phyloP scores from a whole-genome alignment of 106 monocot genomes.

The Chionographis japonica region DNA sequence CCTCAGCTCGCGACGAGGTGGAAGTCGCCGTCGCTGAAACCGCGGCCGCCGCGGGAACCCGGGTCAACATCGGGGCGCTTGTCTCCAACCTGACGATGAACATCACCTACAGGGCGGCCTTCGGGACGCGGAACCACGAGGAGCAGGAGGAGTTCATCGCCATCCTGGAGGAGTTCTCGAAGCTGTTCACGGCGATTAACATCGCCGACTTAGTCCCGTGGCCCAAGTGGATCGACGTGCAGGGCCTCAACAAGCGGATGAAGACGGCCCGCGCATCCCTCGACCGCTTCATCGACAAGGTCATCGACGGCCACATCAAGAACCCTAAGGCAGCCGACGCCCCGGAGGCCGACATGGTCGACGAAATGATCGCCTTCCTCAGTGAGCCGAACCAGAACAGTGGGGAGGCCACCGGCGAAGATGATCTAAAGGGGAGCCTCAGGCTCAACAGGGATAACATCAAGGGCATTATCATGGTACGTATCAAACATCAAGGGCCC shows the following conservation, averaged over 20 bases:
- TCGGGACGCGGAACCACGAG: constrained; percentile 41
- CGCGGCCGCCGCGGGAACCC: constrained; percentile 5
- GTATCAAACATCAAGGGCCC: too few species aligned
- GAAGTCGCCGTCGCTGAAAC: constrained; percentile 14
- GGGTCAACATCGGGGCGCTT: constrained; percentile 65
- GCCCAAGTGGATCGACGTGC: constrained; percentile 54
- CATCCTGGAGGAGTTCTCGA: constrained; percentile 86
- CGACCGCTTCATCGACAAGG: constrained; percentile 68
- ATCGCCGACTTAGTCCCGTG: constrained; percentile 81
- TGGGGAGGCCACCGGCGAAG: background rate
- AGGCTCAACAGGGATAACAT: constrained; percentile 78
- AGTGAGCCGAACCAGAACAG: constrained; percentile 11
- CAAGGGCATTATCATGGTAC: constrained; percentile 96
- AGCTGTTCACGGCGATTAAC: constrained; percentile 79
- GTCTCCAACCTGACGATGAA: constrained; percentile 74
- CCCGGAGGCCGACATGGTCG: constrained; percentile 75
- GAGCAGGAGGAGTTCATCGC: constrained; percentile 55
- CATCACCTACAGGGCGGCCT: constrained; percentile 73
- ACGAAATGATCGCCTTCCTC: constrained; percentile 80
- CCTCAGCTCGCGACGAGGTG: constrained; percentile 75
- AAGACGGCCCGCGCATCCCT: constrained; percentile 39
- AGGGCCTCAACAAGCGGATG: constrained; percentile 61
- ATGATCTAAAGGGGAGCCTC: constrained; percentile 38
- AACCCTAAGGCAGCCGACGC: constrained; percentile 52
- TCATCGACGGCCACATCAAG: constrained; percentile 69